These are phyloP conservation scores for Cyberlindnera mrakii DNA, from an alignment of 805 yeast species.

Conservation along the genomic window DNA sequence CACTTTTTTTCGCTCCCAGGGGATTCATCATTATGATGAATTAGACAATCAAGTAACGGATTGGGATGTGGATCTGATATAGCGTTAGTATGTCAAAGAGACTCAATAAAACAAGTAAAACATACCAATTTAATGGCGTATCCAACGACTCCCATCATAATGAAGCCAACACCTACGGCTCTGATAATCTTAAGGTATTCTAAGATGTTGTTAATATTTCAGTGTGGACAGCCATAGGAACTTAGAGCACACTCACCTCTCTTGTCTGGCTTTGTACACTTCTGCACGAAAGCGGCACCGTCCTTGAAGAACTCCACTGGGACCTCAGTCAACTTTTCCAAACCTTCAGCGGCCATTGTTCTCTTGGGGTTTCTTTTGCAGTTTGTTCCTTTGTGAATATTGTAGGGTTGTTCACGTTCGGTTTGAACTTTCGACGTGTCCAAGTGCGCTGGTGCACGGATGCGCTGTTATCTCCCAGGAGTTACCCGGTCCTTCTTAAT, in stretches of 20 bases:
- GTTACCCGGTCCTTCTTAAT: background rate
- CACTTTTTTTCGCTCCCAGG: no score
- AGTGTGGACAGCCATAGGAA: background rate
- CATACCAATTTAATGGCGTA: conserved; percentile 78
- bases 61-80: conserved; percentile 73
- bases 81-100: conserved; percentile 5
- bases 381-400: background rate
- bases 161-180: conserved; percentile 95
- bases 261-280: conserved; percentile 88
- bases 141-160: conserved; percentile 97
- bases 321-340: conserved; percentile 75
- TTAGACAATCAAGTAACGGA: conserved; percentile 90
- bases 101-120: conserved; percentile 1
- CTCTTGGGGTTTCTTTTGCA: background rate
- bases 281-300: conserved; percentile 80
- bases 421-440: conserved; percentile 1
- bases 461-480: background rate
- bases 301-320: conserved; percentile 90
- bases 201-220: conserved; percentile 15
- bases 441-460: conserved; percentile 1
- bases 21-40: background rate
- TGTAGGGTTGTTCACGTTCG: background rate
- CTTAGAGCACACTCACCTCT: conserved; percentile 45
- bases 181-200: conserved; percentile 85
- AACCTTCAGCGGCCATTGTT: conserved; percentile 45